Percentiles rank a stretch among this genome's conserved stretches.
These are phyloP conservation scores for Pythium graminicola DNA, from an alignment of 352 stramenopile species.

Conservation along the genomic window DNA sequence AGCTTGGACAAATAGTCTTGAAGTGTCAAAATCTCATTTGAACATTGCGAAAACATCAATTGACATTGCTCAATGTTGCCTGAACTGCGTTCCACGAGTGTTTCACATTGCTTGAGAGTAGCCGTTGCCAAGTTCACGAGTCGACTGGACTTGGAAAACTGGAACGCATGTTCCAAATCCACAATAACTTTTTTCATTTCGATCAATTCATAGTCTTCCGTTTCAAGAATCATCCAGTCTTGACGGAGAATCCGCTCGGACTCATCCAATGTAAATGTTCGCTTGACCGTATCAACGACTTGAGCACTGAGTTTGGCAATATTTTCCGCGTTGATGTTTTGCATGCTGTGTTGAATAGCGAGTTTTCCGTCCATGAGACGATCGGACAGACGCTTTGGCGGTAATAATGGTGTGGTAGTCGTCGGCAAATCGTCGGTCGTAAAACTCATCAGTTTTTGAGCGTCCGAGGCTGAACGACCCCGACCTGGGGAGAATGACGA, in stretches of 20 bases:
- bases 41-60: slow-evolving; percentile 74
- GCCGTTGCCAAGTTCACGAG: slow-evolving; percentile 67
- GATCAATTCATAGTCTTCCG: slow-evolving; percentile 62
- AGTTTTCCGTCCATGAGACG: slow-evolving; percentile 26
- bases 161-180: slow-evolving; percentile 71
- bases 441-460: slow-evolving; percentile 49
- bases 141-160: slow-evolving; percentile 69
- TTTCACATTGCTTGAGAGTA: slow-evolving; percentile 56
- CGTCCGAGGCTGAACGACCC: slow-evolving; percentile 10
- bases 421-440: slow-evolving; percentile 70
- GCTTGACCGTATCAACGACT: slow-evolving; percentile 63
- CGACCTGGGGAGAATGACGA: too few relatives aligned
- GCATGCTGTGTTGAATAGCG: slow-evolving; percentile 52
- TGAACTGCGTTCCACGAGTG: slow-evolving; percentile 63
- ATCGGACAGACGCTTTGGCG: slow-evolving; percentile 22
- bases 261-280: slow-evolving; percentile 59
- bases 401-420: slow-evolving; percentile 40
- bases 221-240: slow-evolving; percentile 78
- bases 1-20: slow-evolving; percentile 77
- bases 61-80: slow-evolving; percentile 70
- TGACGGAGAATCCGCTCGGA: slow-evolving; percentile 58
- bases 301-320: slow-evolving; percentile 33
- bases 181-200: slow-evolving; percentile 55
- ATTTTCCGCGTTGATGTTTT: slow-evolving; percentile 50
- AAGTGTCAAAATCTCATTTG: slow-evolving; percentile 71